Conservation (phyloP, 805 yeast species). For the Schwanniomyces vanrijiae region DNA sequence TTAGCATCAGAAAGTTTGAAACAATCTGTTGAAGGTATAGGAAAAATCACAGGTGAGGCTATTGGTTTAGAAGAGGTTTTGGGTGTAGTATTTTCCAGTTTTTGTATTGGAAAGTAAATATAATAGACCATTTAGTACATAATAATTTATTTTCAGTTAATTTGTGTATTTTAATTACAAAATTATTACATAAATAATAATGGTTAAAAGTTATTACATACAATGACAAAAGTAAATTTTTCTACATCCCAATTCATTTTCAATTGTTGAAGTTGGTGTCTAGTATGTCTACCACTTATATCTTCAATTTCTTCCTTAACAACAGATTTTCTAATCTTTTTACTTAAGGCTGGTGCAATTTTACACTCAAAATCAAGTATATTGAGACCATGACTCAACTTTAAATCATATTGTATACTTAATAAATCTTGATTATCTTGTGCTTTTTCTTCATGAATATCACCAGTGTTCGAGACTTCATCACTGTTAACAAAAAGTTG, state of each 20-base stretch:
- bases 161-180: too few relatives aligned
- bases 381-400: conserved; percentile 41
- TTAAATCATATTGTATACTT: conserved; percentile 36
- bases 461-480: conserved; percentile 34
- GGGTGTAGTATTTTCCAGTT: conserved; percentile 86
- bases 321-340: conserved; percentile 29
- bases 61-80: conserved; percentile 88
- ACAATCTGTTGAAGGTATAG: conserved; percentile 80
- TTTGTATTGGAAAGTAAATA: conserved; percentile 85
- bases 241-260: conserved; percentile 49
- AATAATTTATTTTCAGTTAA: not conserved
- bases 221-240: conserved; percentile 32
- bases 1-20: conserved; percentile 76
- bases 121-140: not conserved
- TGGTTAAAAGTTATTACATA: conserved; percentile 23
- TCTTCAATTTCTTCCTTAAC: conserved; percentile 24
- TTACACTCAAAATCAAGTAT: conserved; percentile 40
- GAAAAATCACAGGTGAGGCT: conserved; percentile 86
- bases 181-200: too few relatives aligned
- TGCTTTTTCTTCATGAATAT: conserved; percentile 26
- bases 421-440: conserved; percentile 17
- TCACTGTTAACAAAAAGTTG: conserved; percentile 38
- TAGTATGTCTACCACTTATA: conserved; percentile 41
- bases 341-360: conserved; percentile 39
- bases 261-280: conserved; percentile 46